These are phyloP conservation scores for Dactylellina drechsleri DNA, from an alignment of 2,329 filamentous ascomycete genomes.

Conservation along the genomic window DNA sequence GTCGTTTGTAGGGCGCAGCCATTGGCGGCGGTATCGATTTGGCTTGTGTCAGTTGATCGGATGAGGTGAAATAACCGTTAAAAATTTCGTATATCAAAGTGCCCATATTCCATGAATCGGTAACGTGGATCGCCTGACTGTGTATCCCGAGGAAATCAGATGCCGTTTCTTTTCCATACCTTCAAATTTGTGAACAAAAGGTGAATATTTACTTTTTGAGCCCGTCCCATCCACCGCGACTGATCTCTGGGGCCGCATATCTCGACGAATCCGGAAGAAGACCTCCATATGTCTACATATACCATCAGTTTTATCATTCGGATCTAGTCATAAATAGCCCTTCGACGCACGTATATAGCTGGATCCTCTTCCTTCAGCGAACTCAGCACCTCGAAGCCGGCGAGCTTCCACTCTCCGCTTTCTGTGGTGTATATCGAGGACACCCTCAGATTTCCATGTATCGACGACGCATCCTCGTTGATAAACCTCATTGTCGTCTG, in stretches of 20 bases:
- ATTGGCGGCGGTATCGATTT: slow-evolving; percentile 87
- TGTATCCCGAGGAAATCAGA: slow-evolving; percentile 2
- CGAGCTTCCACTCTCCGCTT: slow-evolving; percentile 97
- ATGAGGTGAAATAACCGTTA: slow-evolving; percentile 80
- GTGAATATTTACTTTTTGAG: slow-evolving; percentile 78
- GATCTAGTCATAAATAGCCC: background rate
- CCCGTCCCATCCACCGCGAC: slow-evolving; percentile 86
- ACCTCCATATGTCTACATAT: slow-evolving; percentile 78
- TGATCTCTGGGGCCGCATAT: slow-evolving; percentile 88
- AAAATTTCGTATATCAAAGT: slow-evolving; percentile 89
- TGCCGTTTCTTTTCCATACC: background rate
- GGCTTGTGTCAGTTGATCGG: slow-evolving; percentile 83
- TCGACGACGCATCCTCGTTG: slow-evolving; percentile 89
- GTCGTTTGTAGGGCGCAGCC: slow-evolving; percentile 88
- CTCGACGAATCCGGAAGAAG: slow-evolving; percentile 83
- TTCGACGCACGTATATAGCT: slow-evolving; percentile 78
- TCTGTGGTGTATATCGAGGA: slow-evolving; percentile 92
- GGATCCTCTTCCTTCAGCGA: slow-evolving; percentile 96
- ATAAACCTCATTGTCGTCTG: slow-evolving; percentile 94
- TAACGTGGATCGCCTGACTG: slow-evolving; percentile 65
- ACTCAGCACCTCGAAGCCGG: slow-evolving; percentile 91
- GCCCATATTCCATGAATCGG: slow-evolving; percentile 89
- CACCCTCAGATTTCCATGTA: slow-evolving; percentile 86
- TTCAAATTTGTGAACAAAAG: slow-evolving; percentile 61
- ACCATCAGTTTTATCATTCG: background rate